Percentiles rank a stretch among this genome's conserved stretches.
phyloP scores from a whole-genome alignment of 768 basidiomycete genomes.

The Hortiboletus flavorubellus region DNA sequence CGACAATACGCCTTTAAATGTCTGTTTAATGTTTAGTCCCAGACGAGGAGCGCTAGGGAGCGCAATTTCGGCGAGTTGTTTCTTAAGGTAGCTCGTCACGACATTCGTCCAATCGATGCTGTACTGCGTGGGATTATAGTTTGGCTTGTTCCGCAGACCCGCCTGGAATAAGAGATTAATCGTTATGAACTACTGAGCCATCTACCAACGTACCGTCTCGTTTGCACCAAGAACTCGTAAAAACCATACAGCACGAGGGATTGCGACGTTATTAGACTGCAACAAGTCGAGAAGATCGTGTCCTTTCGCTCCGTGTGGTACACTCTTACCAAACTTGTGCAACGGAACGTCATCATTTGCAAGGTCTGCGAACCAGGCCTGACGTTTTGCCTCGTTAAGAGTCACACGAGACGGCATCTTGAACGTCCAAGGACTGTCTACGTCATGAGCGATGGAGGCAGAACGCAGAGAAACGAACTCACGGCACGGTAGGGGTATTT shows the following conservation, averaged over 20 bases:
- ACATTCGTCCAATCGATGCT: slow-evolving; percentile 84
- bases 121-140: slow-evolving; percentile 81
- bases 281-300: slow-evolving; percentile 79
- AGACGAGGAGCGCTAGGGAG: slow-evolving; percentile 75
- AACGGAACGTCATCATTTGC: slow-evolving; percentile 79
- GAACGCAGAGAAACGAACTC: slow-evolving; percentile 25
- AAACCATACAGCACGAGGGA: slow-evolving; percentile 84
- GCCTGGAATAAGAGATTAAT: slow-evolving; percentile 40
- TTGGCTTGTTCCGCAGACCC: slow-evolving; percentile 70
- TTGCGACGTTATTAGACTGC: slow-evolving; percentile 71
- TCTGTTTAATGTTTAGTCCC: slow-evolving; percentile 77
- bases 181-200: neutral
- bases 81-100: slow-evolving; percentile 78
- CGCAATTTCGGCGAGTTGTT: slow-evolving; percentile 74
- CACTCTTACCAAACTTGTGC: slow-evolving; percentile 77
- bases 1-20: slow-evolving; percentile 76
- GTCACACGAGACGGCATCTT: slow-evolving; percentile 83
- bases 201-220: slow-evolving; percentile 57
- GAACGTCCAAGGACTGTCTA: slow-evolving; percentile 54
- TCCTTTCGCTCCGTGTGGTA: slow-evolving; percentile 84
- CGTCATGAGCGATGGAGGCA: neutral
- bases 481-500: slow-evolving; percentile 60
- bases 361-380: slow-evolving; percentile 79
- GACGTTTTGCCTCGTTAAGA: slow-evolving; percentile 72
- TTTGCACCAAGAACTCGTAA: slow-evolving; percentile 83